A percentile compares a stretch with the other conserved stretches of the same genome.
phyloP scores from a whole-genome alignment of 768 basidiomycete species.

The Tephrocybe sp. region DNA sequence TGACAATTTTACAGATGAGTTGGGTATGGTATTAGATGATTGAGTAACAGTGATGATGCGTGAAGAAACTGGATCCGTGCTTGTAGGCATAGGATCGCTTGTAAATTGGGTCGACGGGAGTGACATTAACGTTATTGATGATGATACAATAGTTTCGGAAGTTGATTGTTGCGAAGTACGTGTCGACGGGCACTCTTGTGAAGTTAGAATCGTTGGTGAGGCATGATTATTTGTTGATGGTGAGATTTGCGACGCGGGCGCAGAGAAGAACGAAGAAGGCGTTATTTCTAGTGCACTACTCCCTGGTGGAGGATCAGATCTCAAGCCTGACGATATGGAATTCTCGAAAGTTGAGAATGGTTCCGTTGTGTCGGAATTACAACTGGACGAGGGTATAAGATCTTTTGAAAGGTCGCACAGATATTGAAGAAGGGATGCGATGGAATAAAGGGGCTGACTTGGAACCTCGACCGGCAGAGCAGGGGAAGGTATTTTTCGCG shows the following conservation, averaged over 20 bases:
- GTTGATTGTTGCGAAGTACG: background rate
- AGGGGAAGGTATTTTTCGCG: no score
- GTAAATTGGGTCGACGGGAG: background rate
- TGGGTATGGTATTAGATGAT: constrained; percentile 7
- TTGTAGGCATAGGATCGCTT: background rate
- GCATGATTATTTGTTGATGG: background rate
- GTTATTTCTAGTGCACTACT: no score
- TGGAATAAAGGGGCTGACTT: no score
- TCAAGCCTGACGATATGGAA: no score
- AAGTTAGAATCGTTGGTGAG: background rate
- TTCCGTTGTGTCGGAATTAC: no score
- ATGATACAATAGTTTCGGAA: background rate
- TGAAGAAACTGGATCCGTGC: background rate
- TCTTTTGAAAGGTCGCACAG: no score
- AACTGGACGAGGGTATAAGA: no score
- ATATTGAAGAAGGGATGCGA: no score
- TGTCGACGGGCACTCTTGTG: background rate
- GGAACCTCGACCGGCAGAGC: no score
- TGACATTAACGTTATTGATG: background rate
- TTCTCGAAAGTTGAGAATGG: no score
- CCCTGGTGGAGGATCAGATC: no score
- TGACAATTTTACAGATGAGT: constrained; percentile 6
- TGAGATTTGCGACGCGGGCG: background rate
- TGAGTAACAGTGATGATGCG: background rate
- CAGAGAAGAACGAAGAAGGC: background rate